Evolutionary conservation across 1,284 basidiomycete species (phyloP), one percentile per base, ranked within the genome.

Genomic region (Pseudozyma thailandica): DNA sequence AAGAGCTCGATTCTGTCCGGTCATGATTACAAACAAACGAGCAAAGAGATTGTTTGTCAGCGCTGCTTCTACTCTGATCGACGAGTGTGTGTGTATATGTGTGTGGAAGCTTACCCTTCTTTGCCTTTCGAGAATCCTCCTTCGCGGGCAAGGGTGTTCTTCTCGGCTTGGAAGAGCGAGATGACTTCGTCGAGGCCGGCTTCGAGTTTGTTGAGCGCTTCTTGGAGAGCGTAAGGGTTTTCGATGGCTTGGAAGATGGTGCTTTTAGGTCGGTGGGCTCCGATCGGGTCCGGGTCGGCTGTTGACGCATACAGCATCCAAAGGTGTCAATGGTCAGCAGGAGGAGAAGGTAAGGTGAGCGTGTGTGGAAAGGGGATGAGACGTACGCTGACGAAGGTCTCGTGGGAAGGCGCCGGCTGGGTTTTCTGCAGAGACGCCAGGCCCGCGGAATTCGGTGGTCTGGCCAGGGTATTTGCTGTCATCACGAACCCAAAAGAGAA

Each of bases 191-290:
- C 77, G 7, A 79, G 50, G 4, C 50, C 38, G 18, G 54, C n/a
- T 44, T 79, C 75, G 48, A 79, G 64, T 21, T 68, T 74, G 50
- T 35, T 76, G 7, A 79, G 39, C 0, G 75, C 62, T 46, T 76
- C 75, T 18, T 71, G 61, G 16, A 79, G 62, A 0, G 74, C 74
- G 45, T 77, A 78, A 4, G 77, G 75, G 50, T 79, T 79, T 49
- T 79, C 77, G 51, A 79, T 76, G 25, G 69, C 53, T 16, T 45
- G 43, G 28, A 68, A 72, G 53, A 79, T 79, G 30, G 77, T 74
- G 9, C 52, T 30, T 27, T 64, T 59, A 21, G 70, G 59, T 21
- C 53, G 61, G 45, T 66, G 61, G 0, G 54, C 50, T 44, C 63
- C 55, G 37, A 52, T 25, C 46, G 69, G 63, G 28, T 72, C 59